Percentiles rank a stretch among this genome's conserved stretches.
Evolutionary conservation across 2,329 filamentous ascomycete species (phyloP).

Genomic region (Colletotrichum sidae): DNA sequence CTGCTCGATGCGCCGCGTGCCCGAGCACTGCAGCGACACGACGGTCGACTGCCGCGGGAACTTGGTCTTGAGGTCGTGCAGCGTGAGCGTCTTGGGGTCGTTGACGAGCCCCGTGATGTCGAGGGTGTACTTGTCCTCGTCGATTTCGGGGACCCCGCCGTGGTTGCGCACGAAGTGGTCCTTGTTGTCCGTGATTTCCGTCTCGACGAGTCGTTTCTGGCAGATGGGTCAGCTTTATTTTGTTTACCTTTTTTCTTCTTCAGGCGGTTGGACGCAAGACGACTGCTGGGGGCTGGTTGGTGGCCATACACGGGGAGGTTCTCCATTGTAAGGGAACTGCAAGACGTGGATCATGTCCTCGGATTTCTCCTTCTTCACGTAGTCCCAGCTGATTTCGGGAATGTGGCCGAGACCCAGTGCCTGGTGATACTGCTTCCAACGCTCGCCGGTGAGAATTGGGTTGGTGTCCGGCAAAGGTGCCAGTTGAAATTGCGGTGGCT

Average conservation of each 20-base stretch:
- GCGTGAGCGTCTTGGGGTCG: constrained; percentile 65
- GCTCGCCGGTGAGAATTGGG: constrained; percentile 65
- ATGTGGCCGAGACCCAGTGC: constrained; percentile 57
- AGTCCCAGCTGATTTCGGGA: constrained; percentile 69
- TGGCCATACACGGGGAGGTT: constrained; percentile 50
- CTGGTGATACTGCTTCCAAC: constrained; percentile 70
- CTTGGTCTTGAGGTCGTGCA: constrained; percentile 72
- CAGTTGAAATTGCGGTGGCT: constrained; percentile 66
- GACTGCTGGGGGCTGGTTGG: constrained; percentile 42
- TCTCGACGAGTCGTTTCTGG: constrained; percentile 65
- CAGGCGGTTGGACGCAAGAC: no score
- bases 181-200: constrained; percentile 69
- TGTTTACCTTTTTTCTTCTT: no score
- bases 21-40: constrained; percentile 75
- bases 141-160: constrained; percentile 75
- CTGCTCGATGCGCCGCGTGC: constrained; percentile 77
- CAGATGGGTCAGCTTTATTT: no score
- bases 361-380: constrained; percentile 65
- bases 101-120: constrained; percentile 71
- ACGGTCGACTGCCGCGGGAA: constrained; percentile 70
- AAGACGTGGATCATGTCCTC: constrained; percentile 71
- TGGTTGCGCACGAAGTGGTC: constrained; percentile 77
- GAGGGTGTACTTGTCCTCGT: constrained; percentile 64
- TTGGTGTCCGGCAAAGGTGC: constrained; percentile 66
- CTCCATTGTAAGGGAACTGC: constrained; percentile 73